Conservation (phyloP, 495 filamentous ascomycete species). For the Trichocladium antarcticum region DNA sequence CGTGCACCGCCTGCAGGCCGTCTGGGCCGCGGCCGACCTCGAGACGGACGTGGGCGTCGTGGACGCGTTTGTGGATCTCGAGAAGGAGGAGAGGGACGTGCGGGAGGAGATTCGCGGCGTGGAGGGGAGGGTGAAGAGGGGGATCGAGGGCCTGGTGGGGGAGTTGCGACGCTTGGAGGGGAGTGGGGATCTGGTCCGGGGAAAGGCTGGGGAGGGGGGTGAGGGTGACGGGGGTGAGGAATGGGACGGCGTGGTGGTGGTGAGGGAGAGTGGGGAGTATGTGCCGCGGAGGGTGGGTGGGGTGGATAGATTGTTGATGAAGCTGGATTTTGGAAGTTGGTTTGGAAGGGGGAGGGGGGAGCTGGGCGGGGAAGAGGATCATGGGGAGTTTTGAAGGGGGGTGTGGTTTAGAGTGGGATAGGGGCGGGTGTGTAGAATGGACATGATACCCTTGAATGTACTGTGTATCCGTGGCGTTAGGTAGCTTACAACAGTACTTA, state of each 20-base stretch:
- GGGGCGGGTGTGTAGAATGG: background rate
- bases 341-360: constrained; percentile 19
- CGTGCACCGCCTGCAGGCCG: constrained; percentile 54
- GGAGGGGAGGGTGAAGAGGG: constrained; percentile 43
- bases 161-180: constrained; percentile 35
- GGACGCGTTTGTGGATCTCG: constrained; percentile 59
- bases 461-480: too few relatives aligned
- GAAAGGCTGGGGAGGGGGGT: constrained; percentile 9
- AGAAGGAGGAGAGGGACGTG: constrained; percentile 54
- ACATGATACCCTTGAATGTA: background rate
- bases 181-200: background rate
- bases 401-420: too few relatives aligned
- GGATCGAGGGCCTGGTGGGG: constrained; percentile 51
- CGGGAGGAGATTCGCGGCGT: constrained; percentile 45
- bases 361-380: background rate
- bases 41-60: constrained; percentile 69
- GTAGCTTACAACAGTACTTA: too few relatives aligned
- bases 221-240: constrained; percentile 15
- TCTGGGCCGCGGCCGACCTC: constrained; percentile 63
- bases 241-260: constrained; percentile 6
- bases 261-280: constrained; percentile 30
- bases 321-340: constrained; percentile 59
- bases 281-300: constrained; percentile 56
- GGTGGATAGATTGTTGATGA: constrained; percentile 72
- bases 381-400: background rate